A percentile compares a stretch with the other conserved stretches of the same genome.
Conservation (phyloP, 345 rosid species). For the Sisymbrium altissimum region DNA sequence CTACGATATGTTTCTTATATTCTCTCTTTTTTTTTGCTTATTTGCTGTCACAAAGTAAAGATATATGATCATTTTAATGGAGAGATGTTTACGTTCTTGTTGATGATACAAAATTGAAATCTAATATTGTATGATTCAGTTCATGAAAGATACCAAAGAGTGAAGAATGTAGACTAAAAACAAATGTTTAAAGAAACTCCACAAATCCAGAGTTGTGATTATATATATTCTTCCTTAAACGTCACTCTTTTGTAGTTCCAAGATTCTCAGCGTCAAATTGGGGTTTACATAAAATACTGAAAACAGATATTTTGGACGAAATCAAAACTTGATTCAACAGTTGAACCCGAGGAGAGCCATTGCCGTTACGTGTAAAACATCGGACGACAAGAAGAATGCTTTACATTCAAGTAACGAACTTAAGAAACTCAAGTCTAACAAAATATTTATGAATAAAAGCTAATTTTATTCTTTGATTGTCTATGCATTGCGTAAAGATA, state of each 20-base stretch:
- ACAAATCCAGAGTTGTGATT: background rate
- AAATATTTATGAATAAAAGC: background rate
- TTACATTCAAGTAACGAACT: background rate
- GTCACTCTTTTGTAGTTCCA: conserved; percentile 23
- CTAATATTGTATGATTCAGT: background rate
- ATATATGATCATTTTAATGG: background rate
- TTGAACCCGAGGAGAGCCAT: background rate
- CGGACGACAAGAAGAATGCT: conserved; percentile 10
- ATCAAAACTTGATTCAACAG: background rate
- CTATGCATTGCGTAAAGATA: background rate
- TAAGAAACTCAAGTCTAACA: background rate
- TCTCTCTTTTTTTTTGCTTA: background rate
- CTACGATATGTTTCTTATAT: conserved; percentile 1
- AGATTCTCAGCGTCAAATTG: background rate
- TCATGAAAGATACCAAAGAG: background rate
- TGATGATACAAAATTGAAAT: background rate
- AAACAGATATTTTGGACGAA: background rate
- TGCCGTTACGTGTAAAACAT: conserved; percentile 5
- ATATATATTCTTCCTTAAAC: conserved; percentile 10
- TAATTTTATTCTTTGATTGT: background rate
- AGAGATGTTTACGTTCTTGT: conserved; percentile 1
- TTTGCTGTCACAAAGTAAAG: background rate
- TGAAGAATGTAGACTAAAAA: background rate
- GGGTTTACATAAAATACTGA: background rate
- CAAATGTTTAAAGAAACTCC: background rate